Percentiles rank a stretch among this genome's conserved stretches.
Evolutionary conservation across 2,329 filamentous ascomycete genomes (phyloP).

Genomic region (Talaromyces sp.): DNA sequence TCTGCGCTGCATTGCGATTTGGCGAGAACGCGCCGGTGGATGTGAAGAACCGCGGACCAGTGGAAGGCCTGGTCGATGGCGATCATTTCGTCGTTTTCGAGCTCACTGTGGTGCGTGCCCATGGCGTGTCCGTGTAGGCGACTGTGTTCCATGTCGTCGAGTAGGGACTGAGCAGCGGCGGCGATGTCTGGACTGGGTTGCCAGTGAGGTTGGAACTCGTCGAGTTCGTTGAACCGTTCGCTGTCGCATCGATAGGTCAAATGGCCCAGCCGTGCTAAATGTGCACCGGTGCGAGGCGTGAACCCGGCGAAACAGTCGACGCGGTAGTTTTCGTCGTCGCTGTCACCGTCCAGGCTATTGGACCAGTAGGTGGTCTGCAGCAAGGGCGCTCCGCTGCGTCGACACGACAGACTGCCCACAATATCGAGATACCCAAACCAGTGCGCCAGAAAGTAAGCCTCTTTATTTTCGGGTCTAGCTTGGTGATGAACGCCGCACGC

Average conservation of each 20-base stretch:
- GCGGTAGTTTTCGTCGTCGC: conserved; percentile 58
- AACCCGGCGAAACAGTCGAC: conserved; percentile 81
- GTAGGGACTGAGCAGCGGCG: conserved; percentile 54
- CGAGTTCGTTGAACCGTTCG: conserved; percentile 55
- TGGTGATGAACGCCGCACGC: conserved; percentile 57
- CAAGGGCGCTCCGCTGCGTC: conserved; percentile 49
- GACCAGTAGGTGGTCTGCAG: conserved; percentile 46
- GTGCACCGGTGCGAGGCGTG: conserved; percentile 64
- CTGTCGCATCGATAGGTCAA: conserved; percentile 65
- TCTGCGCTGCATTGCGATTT: conserved; percentile 52
- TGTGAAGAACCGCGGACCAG: conserved; percentile 70
- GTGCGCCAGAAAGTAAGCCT: conserved; percentile 68
- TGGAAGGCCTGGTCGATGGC: conserved; percentile 76
- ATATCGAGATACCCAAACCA: conserved; percentile 86
- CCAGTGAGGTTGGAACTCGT: conserved; percentile 53
- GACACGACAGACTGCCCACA: conserved; percentile 64
- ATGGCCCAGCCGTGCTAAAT: conserved; percentile 67
- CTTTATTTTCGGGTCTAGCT: conserved; percentile 51
- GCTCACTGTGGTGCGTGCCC: conserved; percentile 35
- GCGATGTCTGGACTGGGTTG: conserved; percentile 51
- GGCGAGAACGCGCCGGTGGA: conserved; percentile 67
- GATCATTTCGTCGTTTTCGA: conserved; percentile 44
- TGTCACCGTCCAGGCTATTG: conserved; percentile 26
- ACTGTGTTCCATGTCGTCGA: conserved; percentile 57
- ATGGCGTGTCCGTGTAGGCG: conserved; percentile 33